A percentile compares a stretch with the other conserved stretches of the same genome.
phyloP scores from a whole-genome alignment of 75 land plant genomes.

The Cryptomeria japonica region DNA sequence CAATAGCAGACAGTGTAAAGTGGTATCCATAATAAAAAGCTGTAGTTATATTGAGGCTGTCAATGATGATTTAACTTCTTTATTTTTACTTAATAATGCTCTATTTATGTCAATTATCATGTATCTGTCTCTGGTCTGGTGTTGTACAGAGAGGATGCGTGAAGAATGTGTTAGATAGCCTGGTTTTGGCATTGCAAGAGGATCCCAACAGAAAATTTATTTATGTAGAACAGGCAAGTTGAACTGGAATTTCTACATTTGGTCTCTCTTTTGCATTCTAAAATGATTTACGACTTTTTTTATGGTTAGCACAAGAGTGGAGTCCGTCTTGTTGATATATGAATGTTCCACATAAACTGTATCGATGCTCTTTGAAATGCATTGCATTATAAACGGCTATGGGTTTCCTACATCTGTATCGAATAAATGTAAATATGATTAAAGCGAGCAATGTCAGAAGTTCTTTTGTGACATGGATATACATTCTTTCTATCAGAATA shows the following conservation, averaged over 20 bases:
- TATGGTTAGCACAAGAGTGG: not conserved
- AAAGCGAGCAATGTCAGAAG: not conserved
- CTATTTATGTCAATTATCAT: conserved; percentile 6
- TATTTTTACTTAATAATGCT: not conserved
- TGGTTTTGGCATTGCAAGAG: conserved; percentile 59
- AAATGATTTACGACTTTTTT: not conserved
- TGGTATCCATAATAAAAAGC: not conserved
- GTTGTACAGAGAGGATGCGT: conserved; percentile 76
- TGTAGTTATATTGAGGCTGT: not conserved
- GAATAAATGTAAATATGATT: not conserved
- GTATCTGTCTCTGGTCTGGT: not conserved
- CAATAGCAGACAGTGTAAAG: not conserved
- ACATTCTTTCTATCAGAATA: not conserved
- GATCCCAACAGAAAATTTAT: conserved; percentile 87
- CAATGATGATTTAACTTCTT: not conserved
- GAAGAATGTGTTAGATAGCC: conserved; percentile 81
- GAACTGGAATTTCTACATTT: not conserved
- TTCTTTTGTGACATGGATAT: not conserved
- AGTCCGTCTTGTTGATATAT: not conserved
- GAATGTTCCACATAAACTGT: not conserved
- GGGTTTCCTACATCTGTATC: not conserved
- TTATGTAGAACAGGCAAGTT: conserved; percentile 81
- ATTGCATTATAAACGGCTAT: not conserved
- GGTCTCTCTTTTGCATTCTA: not conserved
- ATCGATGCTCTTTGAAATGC: not conserved